Conservation (phyloP, 768 basidiomycete species). For the Phlebiopsis flavidoalba region DNA sequence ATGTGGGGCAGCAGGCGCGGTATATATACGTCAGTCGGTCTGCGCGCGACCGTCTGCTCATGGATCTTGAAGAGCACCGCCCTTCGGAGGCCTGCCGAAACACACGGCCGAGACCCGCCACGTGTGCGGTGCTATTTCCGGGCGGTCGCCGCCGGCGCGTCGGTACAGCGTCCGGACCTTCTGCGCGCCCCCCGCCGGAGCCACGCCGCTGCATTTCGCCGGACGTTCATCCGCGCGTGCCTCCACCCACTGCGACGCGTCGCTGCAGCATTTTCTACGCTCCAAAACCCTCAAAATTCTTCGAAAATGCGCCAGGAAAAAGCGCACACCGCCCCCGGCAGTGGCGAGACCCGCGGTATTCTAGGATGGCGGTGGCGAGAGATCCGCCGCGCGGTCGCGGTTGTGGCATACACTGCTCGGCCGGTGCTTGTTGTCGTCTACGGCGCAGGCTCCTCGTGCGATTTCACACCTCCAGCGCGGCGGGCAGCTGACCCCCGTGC, state of each 20-base stretch:
- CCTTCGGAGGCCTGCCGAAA: slow-evolving; percentile 2
- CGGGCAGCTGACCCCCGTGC: slow-evolving; percentile 3
- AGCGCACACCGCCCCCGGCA: too few relatives aligned
- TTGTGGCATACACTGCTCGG: neutral
- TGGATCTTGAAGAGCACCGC: neutral
- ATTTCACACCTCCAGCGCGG: neutral
- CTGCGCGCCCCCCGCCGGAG: too few relatives aligned
- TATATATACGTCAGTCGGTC: slow-evolving; percentile 7
- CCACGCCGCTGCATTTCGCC: neutral
- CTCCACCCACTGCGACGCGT: too few relatives aligned
- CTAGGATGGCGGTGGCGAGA: too few relatives aligned
- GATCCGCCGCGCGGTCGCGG: neutral
- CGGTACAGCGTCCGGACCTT: neutral
- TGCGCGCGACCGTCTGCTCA: neutral
- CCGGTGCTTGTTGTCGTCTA: slow-evolving; percentile 1
- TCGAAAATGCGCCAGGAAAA: too few relatives aligned
- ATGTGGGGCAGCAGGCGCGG: neutral
- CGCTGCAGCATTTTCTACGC: too few relatives aligned
- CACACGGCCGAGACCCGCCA: slow-evolving; percentile 2
- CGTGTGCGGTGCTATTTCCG: neutral
- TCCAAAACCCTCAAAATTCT: too few relatives aligned
- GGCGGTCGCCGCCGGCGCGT: neutral
- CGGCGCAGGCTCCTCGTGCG: neutral
- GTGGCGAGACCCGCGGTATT: too few relatives aligned
- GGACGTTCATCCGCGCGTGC: neutral